Conservation (phyloP, 305 asterid genomes). For the Withania somnifera region DNA sequence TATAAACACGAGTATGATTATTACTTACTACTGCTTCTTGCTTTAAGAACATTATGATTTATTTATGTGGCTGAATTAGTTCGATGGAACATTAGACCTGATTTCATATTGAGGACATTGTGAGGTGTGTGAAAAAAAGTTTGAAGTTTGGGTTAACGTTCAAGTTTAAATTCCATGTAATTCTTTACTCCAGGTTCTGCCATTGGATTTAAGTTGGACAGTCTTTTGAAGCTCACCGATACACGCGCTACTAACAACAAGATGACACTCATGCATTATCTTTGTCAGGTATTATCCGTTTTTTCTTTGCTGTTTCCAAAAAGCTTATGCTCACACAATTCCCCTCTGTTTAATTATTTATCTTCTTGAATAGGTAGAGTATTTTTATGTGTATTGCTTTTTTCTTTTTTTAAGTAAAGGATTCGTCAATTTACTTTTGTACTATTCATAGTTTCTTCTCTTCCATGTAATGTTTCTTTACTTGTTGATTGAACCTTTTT, state of each 20-base stretch:
- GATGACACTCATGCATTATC: constrained; percentile 99
- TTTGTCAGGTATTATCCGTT: constrained; percentile 59
- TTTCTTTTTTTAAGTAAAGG: neutral
- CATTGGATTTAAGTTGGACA: constrained; percentile 87
- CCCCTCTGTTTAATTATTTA: neutral
- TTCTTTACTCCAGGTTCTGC: constrained; percentile 55
- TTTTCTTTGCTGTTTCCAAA: neutral
- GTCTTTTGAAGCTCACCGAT: constrained; percentile 86
- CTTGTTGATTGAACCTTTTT: neutral
- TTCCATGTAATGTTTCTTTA: neutral
- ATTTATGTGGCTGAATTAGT: neutral
- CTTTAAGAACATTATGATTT: neutral
- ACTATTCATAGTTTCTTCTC: neutral
- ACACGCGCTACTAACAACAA: constrained; percentile 78
- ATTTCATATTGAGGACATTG: neutral
- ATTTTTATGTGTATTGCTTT: neutral
- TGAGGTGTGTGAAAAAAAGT: neutral
- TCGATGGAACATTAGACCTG: neutral
- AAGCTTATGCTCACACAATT: neutral
- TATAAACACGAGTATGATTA: neutral
- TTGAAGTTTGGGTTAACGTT: neutral
- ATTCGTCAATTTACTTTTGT: neutral
- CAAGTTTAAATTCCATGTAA: neutral
- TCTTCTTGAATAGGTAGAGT: neutral
- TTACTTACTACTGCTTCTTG: neutral